phyloP scores from a whole-genome alignment of 495 filamentous ascomycete genomes.

The Tuber melanosporum region DNA sequence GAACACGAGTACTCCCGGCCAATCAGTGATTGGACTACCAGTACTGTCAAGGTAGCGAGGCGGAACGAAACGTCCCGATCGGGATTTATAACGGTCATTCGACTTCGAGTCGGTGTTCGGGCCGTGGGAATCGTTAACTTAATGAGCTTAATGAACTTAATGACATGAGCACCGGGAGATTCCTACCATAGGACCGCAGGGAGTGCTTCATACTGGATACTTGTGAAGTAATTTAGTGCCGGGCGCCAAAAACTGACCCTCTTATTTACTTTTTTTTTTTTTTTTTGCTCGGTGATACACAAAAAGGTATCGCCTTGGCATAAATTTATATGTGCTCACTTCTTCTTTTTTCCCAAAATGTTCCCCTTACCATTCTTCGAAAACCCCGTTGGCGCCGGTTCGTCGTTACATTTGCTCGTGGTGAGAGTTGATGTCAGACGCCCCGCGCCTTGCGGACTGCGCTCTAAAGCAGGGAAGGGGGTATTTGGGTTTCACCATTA shows the following conservation, averaged over 20 bases:
- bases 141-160: too few species aligned
- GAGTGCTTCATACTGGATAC: neutral
- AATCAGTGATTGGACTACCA: neutral
- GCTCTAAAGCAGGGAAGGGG: neutral
- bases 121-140: neutral
- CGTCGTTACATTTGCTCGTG: neutral
- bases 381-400: neutral
- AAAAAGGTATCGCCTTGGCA: neutral
- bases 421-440: neutral
- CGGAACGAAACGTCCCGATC: neutral
- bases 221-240: neutral
- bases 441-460: too few species aligned
- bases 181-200: too few species aligned
- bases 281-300: neutral
- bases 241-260: neutral
- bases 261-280: neutral
- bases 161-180: neutral
- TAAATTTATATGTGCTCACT: neutral
- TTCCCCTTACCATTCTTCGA: neutral
- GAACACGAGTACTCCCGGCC: neutral
- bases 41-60: neutral
- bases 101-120: neutral
- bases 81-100: neutral
- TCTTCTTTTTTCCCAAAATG: neutral
- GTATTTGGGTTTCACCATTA: neutral